Evolutionary conservation across 768 basidiomycete genomes (phyloP), one percentile per base, ranked within the genome.

Genomic region (Zangia roseola): DNA sequence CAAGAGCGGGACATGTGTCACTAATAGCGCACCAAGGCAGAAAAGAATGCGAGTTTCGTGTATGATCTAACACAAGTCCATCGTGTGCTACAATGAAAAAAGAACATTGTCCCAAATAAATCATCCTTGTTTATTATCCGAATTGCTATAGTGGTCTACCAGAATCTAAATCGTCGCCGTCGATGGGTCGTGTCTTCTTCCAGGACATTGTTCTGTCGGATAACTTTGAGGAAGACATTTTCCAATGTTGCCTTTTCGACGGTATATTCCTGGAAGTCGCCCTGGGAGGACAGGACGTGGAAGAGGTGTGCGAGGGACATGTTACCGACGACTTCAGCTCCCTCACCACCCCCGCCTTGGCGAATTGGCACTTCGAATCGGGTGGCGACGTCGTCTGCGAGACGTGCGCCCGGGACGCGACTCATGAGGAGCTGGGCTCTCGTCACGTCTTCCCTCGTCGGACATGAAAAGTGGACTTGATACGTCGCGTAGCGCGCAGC

Each of bases 381-480:
- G 2, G 85, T 86, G 2, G 84, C 85, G 14, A 88, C 84, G 56
- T 88, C 86, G 54, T 88, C 84, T 5, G 81, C 82, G 71, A 81
- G 78, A 4, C 79, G 74, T 14, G 83, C 76, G 8, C 82, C 82
- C 2, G 86, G 84, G 54, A 81, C 79, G 4, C 65, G 73, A 6
- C 79, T 58, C 83, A 88, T 86, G 34, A 87, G 68, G 3, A 72
- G 64, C 38, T 82, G 82, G 6, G 85, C 83, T 50, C 72, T 74
- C 6, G 65, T 56, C 14, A 80, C 69, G 34, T 86, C 85, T 46
- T 84, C 82, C 9, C 83, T 74, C 0, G 79, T 82, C 1, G 79
- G 80, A 52, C 82, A 84, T 2, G 79, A 77, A 61, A 91, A 83
- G 62, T 90, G 88, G 17, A 89, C 81, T 57, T 89, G 86, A 63